phyloP scores from a whole-genome alignment of 768 basidiomycete genomes.

The Rhizopogon vulgaris region DNA sequence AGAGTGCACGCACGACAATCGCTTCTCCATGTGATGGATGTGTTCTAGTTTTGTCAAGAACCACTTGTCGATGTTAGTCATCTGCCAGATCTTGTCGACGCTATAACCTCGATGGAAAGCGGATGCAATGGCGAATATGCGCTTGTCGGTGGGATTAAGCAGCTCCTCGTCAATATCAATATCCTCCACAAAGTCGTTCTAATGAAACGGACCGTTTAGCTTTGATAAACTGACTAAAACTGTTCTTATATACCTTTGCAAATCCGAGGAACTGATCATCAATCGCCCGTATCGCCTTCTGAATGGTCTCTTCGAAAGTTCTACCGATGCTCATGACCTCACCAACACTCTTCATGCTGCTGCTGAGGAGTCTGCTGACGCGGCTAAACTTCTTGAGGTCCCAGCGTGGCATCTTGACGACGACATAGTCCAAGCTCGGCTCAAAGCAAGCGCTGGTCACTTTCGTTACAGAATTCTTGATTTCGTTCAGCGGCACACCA shows the following conservation, averaged over 20 bases:
- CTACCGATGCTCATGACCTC: constrained; percentile 99
- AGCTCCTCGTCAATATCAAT: constrained; percentile 95
- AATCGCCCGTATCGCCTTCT: constrained; percentile 95
- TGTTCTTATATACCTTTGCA: constrained; percentile 51
- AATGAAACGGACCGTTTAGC: neutral
- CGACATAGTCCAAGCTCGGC: constrained; percentile 93
- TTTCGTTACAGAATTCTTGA: constrained; percentile 96
- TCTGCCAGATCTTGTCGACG: constrained; percentile 94
- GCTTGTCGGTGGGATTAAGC: constrained; percentile 91
- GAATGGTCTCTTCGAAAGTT: constrained; percentile 97
- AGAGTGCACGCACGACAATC: constrained; percentile 53
- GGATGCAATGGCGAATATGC: constrained; percentile 92
- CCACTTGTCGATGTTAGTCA: constrained; percentile 99
- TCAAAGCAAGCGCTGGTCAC: constrained; percentile 97
- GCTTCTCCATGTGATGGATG: constrained; percentile 76
- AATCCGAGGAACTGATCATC: constrained; percentile 95
- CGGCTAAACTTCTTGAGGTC: constrained; percentile 97
- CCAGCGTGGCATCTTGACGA: constrained; percentile 99
- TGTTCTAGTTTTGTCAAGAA: constrained; percentile 87
- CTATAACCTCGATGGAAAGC: constrained; percentile 91
- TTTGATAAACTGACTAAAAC: neutral
- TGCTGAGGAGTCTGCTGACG: constrained; percentile 85
- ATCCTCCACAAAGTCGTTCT: constrained; percentile 86
- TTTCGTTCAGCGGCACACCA: constrained; percentile 94
- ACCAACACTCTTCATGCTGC: constrained; percentile 98